These are phyloP conservation scores for Seiridium cupressi DNA, from an alignment of 2,329 filamentous ascomycete species.

Conservation along the genomic window DNA sequence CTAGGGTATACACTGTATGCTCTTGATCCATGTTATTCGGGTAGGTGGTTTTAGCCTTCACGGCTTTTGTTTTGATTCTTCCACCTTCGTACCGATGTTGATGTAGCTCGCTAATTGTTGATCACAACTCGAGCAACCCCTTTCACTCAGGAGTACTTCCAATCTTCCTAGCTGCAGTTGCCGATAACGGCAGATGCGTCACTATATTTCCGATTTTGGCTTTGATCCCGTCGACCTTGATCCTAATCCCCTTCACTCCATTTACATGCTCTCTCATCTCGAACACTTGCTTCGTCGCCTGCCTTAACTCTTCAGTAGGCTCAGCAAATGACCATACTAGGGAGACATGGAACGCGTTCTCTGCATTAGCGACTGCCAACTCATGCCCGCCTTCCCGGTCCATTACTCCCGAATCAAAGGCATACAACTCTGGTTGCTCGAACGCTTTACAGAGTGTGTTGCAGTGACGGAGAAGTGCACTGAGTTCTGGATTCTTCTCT, in stretches of 20 bases:
- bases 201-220: slow-evolving; percentile 74
- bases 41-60: no score
- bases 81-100: no score
- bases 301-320: slow-evolving; percentile 43
- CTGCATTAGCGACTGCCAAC: slow-evolving; percentile 18
- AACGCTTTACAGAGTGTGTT: slow-evolving; percentile 62
- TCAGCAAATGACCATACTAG: slow-evolving; percentile 76
- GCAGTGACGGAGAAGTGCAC: slow-evolving; percentile 61
- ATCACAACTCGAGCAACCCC: background rate
- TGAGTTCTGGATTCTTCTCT: slow-evolving; percentile 50
- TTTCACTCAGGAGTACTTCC: background rate
- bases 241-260: slow-evolving; percentile 36
- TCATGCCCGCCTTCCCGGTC: slow-evolving; percentile 1
- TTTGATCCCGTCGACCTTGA: slow-evolving; percentile 64
- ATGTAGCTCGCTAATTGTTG: no score
- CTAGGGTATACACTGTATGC: no score
- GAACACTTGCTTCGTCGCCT: slow-evolving; percentile 33
- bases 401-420: slow-evolving; percentile 11
- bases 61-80: no score
- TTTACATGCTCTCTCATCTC: slow-evolving; percentile 16
- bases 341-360: slow-evolving; percentile 76
- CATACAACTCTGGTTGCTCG: slow-evolving; percentile 71
- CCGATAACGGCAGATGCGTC: slow-evolving; percentile 41
- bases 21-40: no score
- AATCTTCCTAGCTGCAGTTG: background rate